These are phyloP conservation scores for Theobroma grandiflorum DNA, from an alignment of 441 rosid genomes.

Conservation along the genomic window DNA sequence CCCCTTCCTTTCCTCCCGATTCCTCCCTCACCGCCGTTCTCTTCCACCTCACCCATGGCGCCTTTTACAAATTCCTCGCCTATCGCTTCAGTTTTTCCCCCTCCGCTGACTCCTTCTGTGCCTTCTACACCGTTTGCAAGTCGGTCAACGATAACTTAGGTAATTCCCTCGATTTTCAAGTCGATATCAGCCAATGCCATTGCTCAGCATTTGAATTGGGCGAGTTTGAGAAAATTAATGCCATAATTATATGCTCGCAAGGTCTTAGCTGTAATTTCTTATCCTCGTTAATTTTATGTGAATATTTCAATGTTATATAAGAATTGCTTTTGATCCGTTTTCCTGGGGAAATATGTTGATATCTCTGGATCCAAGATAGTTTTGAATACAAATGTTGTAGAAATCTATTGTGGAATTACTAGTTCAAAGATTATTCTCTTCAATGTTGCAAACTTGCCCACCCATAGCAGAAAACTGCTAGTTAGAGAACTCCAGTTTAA, in stretches of 20 bases:
- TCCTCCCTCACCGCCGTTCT: constrained; percentile 64
- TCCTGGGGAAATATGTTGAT: neutral
- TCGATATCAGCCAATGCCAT: constrained; percentile 54
- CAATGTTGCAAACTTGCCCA: neutral
- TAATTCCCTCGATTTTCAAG: constrained; percentile 44
- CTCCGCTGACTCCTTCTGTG: constrained; percentile 60
- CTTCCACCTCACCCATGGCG: constrained; percentile 77
- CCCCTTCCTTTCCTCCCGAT: constrained; percentile 47
- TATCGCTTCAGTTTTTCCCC: constrained; percentile 58
- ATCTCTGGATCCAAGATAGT: neutral
- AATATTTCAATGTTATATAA: neutral
- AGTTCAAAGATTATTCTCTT: neutral
- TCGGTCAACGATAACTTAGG: constrained; percentile 57
- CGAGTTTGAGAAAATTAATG: constrained; percentile 47
- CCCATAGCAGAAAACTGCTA: neutral
- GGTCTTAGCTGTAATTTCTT: neutral
- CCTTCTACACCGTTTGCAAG: constrained; percentile 69
- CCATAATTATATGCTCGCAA: constrained; percentile 1
- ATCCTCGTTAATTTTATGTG: neutral
- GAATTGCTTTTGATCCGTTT: neutral
- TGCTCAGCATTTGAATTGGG: constrained; percentile 59
- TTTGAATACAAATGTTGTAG: neutral
- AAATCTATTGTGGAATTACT: neutral
- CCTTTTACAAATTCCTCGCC: constrained; percentile 54
- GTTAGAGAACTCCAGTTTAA: neutral